Percentiles rank a stretch among this genome's conserved stretches.
Evolutionary conservation across 192 early-diverging fungal genomes (phyloP).

Genomic region (Backusella psychrophila): DNA sequence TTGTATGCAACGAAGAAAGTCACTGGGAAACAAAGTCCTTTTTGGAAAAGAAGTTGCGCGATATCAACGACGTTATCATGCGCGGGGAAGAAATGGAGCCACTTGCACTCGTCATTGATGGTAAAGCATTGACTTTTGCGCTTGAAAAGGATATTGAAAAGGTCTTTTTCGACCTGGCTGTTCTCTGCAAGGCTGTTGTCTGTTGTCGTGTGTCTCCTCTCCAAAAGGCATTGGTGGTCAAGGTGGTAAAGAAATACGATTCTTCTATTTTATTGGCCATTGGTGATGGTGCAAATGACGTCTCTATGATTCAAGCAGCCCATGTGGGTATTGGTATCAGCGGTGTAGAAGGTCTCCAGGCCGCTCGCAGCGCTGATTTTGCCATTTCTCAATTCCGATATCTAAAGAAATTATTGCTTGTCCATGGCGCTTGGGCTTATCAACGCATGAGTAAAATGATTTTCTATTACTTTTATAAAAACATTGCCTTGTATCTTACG

Average conservation of each 20-base stretch:
- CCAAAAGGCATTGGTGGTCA: slow-evolving; percentile 97
- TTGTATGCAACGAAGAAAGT: slow-evolving; percentile 90
- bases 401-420: slow-evolving; percentile 90
- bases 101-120: slow-evolving; percentile 95
- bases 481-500: slow-evolving; percentile 95
- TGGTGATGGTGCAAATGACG: slow-evolving; percentile 99
- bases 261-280: slow-evolving; percentile 91
- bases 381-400: slow-evolving; percentile 96
- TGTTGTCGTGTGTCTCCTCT: slow-evolving; percentile 98
- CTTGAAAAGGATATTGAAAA: slow-evolving; percentile 82
- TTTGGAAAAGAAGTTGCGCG: slow-evolving; percentile 82
- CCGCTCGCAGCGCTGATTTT: slow-evolving; percentile 95
- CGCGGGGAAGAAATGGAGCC: slow-evolving; percentile 49
- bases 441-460: slow-evolving; percentile 93
- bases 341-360: slow-evolving; percentile 95
- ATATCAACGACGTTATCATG: slow-evolving; percentile 60
- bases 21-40: slow-evolving; percentile 93
- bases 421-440: slow-evolving; percentile 98
- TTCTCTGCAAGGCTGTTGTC: slow-evolving; percentile 90
- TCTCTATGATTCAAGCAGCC: slow-evolving; percentile 98
- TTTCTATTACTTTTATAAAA: slow-evolving; percentile 99
- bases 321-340: slow-evolving; percentile 97
- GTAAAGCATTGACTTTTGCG: slow-evolving; percentile 88
- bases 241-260: slow-evolving; percentile 91
- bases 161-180: slow-evolving; percentile 86